phyloP scores from a whole-genome alignment of 208 protist genomes.

The Naegleria gruberi region DNA sequence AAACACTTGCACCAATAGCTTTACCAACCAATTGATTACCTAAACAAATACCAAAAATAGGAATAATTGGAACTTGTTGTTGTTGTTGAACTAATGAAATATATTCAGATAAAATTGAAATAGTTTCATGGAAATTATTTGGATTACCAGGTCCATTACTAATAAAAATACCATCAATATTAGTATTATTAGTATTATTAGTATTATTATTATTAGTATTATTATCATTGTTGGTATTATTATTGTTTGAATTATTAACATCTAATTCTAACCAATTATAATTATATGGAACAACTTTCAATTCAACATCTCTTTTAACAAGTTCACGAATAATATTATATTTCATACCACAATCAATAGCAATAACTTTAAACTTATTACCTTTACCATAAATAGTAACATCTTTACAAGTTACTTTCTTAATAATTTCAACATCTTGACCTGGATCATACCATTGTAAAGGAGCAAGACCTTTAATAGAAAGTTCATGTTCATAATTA shows the following conservation, averaged over 20 bases:
- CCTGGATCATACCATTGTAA: constrained; percentile 80
- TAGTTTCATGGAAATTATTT: constrained; percentile 71
- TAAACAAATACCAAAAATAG: constrained; percentile 97
- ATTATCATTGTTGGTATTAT: too few species aligned
- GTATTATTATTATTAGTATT: too few species aligned
- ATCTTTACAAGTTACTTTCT: constrained; percentile 76
- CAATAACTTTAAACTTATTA: constrained; percentile 47
- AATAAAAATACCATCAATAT: constrained; percentile 88
- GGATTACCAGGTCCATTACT: constrained; percentile 87
- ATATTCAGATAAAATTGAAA: constrained; percentile 80
- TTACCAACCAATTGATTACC: constrained; percentile 94
- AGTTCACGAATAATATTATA: constrained; percentile 42
- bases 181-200: too few species aligned
- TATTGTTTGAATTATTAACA: constrained; percentile 40
- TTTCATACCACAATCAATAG: constrained; percentile 74
- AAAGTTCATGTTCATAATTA: constrained; percentile 22
- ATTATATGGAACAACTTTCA: constrained; percentile 74
- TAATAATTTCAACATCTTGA: constrained; percentile 75
- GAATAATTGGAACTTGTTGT: constrained; percentile 57
- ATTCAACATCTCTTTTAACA: constrained; percentile 22
- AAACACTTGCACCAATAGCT: constrained; percentile 77
- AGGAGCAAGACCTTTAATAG: constrained; percentile 46
- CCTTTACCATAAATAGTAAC: constrained; percentile 69
- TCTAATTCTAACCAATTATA: constrained; percentile 84
- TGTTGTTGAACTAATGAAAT: constrained; percentile 26